Percentiles rank a stretch among this genome's conserved stretches.
phyloP scores from a whole-genome alignment of 257 asterid genomes.

The Capsicum chinense region DNA sequence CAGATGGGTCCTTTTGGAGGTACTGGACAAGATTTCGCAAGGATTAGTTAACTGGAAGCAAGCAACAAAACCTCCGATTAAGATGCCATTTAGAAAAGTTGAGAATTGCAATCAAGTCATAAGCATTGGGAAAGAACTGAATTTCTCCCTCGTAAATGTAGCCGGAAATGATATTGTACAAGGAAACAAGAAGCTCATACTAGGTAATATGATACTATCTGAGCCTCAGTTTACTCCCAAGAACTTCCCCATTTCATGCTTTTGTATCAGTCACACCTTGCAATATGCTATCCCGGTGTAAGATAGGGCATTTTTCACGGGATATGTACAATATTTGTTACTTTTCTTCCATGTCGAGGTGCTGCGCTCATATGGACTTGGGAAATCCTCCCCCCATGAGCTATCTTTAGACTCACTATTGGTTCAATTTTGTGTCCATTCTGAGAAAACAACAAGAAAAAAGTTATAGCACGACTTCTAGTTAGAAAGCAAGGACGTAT shows the following conservation, averaged over 20 bases:
- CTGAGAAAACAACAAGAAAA: no score
- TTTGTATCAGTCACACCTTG: not conserved
- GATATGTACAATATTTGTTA: not conserved
- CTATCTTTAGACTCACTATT: no score
- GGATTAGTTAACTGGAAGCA: slow-evolving; percentile 82
- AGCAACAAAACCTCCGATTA: slow-evolving; percentile 84
- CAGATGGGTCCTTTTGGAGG: slow-evolving; percentile 84
- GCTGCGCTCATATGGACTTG: not conserved
- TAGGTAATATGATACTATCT: slow-evolving; percentile 53
- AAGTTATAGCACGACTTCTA: not conserved
- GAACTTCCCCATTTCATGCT: not conserved
- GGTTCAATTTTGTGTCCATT: no score
- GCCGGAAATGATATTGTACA: slow-evolving; percentile 91
- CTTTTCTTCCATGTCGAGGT: not conserved
- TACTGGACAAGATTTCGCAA: slow-evolving; percentile 65
- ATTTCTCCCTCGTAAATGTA: slow-evolving; percentile 87
- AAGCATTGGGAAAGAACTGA: slow-evolving; percentile 75
- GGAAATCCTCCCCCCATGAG: no score
- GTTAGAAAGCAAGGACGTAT: not conserved
- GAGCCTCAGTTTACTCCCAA: not conserved
- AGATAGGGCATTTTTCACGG: not conserved
- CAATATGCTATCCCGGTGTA: not conserved
- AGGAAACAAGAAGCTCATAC: slow-evolving; percentile 90
- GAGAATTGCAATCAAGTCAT: slow-evolving; percentile 92
- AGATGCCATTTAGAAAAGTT: slow-evolving; percentile 85